Evolutionary conservation across 331 rosid species (phyloP).

Genomic region (Malus hybrid): DNA sequence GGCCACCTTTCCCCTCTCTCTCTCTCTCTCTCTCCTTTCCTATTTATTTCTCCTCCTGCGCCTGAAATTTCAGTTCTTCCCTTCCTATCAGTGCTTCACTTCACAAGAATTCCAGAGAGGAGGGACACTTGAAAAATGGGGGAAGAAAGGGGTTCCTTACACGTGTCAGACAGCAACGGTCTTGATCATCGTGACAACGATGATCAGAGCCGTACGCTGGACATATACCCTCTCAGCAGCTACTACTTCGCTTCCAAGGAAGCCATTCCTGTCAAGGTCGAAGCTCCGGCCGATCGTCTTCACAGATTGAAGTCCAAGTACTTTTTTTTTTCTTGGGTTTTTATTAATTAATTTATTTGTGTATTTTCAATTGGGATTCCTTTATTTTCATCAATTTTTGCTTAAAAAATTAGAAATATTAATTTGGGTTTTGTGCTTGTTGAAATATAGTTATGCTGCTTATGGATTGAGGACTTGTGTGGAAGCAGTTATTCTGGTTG

Average conservation of each 20-base stretch:
- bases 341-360: not conserved
- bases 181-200: not conserved
- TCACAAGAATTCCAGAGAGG: not conserved
- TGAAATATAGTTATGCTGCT: conserved; percentile 50
- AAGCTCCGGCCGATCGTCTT: conserved; percentile 35
- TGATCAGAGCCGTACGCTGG: conserved; percentile 23
- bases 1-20: not conserved
- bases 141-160: conserved; percentile 16
- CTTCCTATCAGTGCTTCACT: not conserved
- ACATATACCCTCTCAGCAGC: conserved; percentile 40
- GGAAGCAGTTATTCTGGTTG: conserved; percentile 79
- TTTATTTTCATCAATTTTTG: not conserved
- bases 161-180: conserved; percentile 8
- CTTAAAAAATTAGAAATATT: not conserved
- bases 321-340: not conserved
- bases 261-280: conserved; percentile 37
- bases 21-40: not conserved
- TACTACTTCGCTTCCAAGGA: conserved; percentile 71
- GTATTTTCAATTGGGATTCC: conserved; percentile 2
- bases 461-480: conserved; percentile 68
- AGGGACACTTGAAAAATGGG: conserved; percentile 31
- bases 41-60: no score
- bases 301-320: conserved; percentile 56
- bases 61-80: not conserved
- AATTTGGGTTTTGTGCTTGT: not conserved